phyloP scores from a whole-genome alignment of 2,329 filamentous ascomycete species.

The Phyllosticta capitalensis region DNA sequence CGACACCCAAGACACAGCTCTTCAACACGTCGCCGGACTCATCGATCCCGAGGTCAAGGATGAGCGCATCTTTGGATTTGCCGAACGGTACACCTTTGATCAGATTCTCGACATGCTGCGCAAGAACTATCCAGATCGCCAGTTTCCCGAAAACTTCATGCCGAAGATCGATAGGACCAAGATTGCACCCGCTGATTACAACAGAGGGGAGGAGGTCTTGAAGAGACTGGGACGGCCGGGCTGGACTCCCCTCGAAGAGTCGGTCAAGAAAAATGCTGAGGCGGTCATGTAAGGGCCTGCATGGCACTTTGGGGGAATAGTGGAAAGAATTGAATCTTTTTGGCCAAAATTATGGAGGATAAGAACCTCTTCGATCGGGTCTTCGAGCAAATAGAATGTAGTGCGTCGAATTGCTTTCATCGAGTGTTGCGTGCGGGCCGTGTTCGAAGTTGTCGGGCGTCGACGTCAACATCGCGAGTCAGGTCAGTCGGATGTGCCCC shows the following conservation, averaged over 20 bases:
- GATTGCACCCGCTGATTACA: not conserved
- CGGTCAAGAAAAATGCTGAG: conserved; percentile 1
- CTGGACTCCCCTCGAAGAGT: conserved; percentile 8
- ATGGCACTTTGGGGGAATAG: not conserved
- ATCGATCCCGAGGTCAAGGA: conserved; percentile 13
- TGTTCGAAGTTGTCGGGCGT: too few relatives aligned
- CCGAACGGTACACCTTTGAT: conserved; percentile 11
- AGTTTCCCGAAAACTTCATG: conserved; percentile 3
- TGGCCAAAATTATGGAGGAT: too few relatives aligned
- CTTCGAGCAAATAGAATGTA: too few relatives aligned
- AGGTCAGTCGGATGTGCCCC: not conserved
- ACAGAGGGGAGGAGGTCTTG: conserved; percentile 4
- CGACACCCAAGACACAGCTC: conserved; percentile 17
- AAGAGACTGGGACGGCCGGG: conserved; percentile 3
- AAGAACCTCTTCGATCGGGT: too few relatives aligned
- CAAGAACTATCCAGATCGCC: not conserved
- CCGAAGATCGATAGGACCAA: conserved; percentile 2
- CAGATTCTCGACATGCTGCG: conserved; percentile 13
- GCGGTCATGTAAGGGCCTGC: not conserved
- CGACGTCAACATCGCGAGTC: not conserved
- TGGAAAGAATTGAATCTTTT: too few relatives aligned
- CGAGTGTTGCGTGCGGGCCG: too few relatives aligned
- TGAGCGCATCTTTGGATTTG: conserved; percentile 15
- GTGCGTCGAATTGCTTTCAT: too few relatives aligned
- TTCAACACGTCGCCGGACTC: conserved; percentile 15